Base-by-base conservation (phyloP, 2,329 filamentous ascomycete species). In the Colletotrichum sp. region DNA sequence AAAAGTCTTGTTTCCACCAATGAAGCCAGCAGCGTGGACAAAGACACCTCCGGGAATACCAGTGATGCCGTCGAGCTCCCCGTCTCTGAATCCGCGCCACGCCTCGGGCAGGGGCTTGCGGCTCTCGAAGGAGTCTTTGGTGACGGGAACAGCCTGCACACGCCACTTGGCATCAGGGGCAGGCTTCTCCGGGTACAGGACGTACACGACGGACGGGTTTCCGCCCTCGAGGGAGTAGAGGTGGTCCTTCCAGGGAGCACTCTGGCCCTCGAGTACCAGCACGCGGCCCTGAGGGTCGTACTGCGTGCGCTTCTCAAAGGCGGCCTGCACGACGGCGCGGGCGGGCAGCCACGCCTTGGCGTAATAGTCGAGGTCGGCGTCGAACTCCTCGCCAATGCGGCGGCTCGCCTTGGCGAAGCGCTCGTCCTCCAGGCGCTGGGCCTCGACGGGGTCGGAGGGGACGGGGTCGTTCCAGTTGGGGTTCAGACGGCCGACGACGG, bases 211-310 rank as follows among this genome's bases (percentile, higher is more conserved):
- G 80, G 82, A 82, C 9, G 83, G 79, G 22, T 92, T 91, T 55
- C 91, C 87, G 25, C 85, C 90, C 86, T 99, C 97, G 32, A 98
- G 91, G 22, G 91, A 92, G 87, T 98, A 98, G 22, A 99, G 90
- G 84, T 99, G 97, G 82, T 98, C 96, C 84, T 98, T 97, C 97
- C 97, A 98, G 3, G 96, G 96, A 76, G 96, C 94, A 74, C 94
- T 93, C 82, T 94, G 93, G 44, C 88, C 88, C 78, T 94, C 91
- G 72, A 99, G 90, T 30, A 98, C 93, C 81, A 98, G 89, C 76
- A 98, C 91, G 77, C 95, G 93, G 72, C 96, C 96, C 78, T 93
- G 87, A 12, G 93, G 82, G 83, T 98, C 94, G 82, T 92, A 91
- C 79, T 94, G 88, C 32, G 86, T 82, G 71, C 96, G 93, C 78